Evolutionary conservation across 2,329 filamentous ascomycete genomes (phyloP), one percentile per base, ranked within the genome.

Genomic region (Shiraia bambusicola): DNA sequence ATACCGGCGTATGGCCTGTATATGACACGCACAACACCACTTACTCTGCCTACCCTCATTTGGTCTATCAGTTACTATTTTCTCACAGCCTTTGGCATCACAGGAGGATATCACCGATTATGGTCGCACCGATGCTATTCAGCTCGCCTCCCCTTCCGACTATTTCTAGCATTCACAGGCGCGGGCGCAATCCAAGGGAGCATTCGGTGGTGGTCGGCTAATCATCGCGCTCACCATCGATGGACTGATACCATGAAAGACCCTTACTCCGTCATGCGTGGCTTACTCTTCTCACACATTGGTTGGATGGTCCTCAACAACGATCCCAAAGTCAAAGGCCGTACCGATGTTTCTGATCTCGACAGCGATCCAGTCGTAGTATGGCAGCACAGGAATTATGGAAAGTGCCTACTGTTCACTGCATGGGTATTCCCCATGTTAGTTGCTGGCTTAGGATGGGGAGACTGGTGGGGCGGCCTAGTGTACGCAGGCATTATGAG

Each of bases 1-100:
- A 77, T 95, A 28, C 90, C 90, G 29, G 46, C 88, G 27, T 76
- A 80, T 41, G 90, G 90, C 46, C 79, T 87, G 63, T 72, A 91
- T 56, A 79, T 83, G 40, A 77, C 89, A 41, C 83, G 86, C 70
- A 94, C 84, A 81, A 85, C 88, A 29, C 87, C 88, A 35, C 73
- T 92, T 31, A 78, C 81, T 31, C 69, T 76, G 47, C 82, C 88
- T 70, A 93, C 88, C 3, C 78, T 82, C 45, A 65, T 88, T 60
- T 93, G 84, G 75, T 75, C 88, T 17, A 71, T 92, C 39, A 46
- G 81, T 44, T 93, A 92, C 72, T 93, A 94, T 71, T 89, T 87
- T 74, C 83, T 84, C 74, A 88, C 87, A 28, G 78, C 88, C 59
- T 77, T 93, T 36, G 88, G 88, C 46, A 68, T 67, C 35, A 66